Base-by-base conservation (phyloP, 371 early-diverging fungal species). In the Nematocida parisii region DNA sequence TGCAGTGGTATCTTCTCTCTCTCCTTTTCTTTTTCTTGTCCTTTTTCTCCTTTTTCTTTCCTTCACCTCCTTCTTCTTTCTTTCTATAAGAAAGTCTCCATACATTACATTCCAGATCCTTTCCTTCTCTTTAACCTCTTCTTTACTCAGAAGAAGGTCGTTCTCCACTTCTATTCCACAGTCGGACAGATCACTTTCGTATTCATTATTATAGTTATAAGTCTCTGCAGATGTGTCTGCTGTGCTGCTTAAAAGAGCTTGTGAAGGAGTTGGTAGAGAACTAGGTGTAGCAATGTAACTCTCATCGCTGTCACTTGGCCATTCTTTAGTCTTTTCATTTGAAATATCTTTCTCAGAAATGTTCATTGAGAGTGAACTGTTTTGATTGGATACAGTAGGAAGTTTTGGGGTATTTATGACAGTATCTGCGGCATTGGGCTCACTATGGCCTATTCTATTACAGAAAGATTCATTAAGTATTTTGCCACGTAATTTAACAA, bases 231-330 rank as follows among this genome's bases (percentile, higher is more conserved):
- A 62, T 2, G 60, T 47, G 44, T 55, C 22, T n/a, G 3, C 58
- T 47, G 47, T 46, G 15, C 40, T 24, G 11, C n/a, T 66, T 71
- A 88, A 91, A 33, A 33, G 33, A 2, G 33, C 33, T 33, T 33
- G 33, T 33, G 33, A 33, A 60, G 88, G 92, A 61, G 90, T 91
- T 75, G 91, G 91, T 18, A 50, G 18, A 18, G 52, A 50, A 18
- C 13, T 18, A 1, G 52, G 52, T 50, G 52, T 50, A 50, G 13
- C 52, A 13, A 50, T 50, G 52, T 50, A 50, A 87, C 84, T 90
- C 71, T 58, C 58, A 9, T 7, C 7, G 1, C 22, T 22, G 11
- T 11, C 24, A 1, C 9, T n/a, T 27, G 11, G 20, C 9, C 20
- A 9, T 7, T n/a, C 7, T n/a, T 27, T 22, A 9, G 24, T 58